Base-by-base conservation (phyloP, 2,329 filamentous ascomycete species). In the Apiospora marii region DNA sequence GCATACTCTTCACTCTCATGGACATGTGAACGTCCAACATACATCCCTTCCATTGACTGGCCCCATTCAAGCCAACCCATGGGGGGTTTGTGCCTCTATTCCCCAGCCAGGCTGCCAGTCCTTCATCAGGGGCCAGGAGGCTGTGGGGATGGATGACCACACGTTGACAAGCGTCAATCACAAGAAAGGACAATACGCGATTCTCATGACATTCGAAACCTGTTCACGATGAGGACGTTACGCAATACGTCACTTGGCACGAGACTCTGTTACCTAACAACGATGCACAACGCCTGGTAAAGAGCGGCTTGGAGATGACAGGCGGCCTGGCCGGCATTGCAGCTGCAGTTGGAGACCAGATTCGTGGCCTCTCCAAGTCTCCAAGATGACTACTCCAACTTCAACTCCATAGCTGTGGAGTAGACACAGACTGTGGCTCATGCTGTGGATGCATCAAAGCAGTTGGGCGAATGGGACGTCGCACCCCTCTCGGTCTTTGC, bases 261-360 rank as follows among this genome's bases (percentile, higher is more conserved):
- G 58, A n/a, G 58, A 64, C 34, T n/a, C 58, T 37, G 34, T 64
- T 64, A 64, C 58, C 30, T 64, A 64, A 64, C 58, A 64, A 64
- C 58, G 58, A 24, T 41, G 34, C 58, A 64, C 34, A 12, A 24
- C 19, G 19, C 22, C 22, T 64, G 34, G 58, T 64, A 13, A 64
- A 41, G 30, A n/a, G 22, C 34, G 30, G 34, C 19, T 64, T 41
- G 19, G 30, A 37, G 34, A 41, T 14, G 58, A 64, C 12, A 41
- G 34, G 34, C 19, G 30, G 58, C 30, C 58, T 64, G 34, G 58
- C 34, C 34, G 34, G 58, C 30, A 64, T 8, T 34, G 53, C 53
- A 22, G 53, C 34, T 19, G 58, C 30, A 64, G 30, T 61, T 61
- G 53, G 58, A 64, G 58, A 64, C 34, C 58, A 64, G 10, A 64